Evolutionary conservation across 2,329 filamentous ascomycete species (phyloP).

Genomic region (Tolypocladium capitatum): DNA sequence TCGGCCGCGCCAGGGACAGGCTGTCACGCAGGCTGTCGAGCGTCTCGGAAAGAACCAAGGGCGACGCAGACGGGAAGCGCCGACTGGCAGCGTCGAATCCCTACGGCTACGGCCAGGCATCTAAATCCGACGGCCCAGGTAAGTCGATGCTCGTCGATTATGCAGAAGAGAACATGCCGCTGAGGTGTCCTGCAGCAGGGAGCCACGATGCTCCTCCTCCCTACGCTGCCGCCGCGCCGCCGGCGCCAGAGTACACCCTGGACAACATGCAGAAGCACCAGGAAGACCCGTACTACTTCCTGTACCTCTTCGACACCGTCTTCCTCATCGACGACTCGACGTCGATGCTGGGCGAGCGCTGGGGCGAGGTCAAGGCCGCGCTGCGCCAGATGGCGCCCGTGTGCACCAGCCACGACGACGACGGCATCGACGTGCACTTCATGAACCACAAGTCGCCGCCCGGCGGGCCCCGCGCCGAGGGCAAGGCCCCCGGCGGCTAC

Average conservation of each 20-base stretch:
- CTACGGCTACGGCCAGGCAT: background rate
- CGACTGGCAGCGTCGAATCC: background rate
- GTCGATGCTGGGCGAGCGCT: slow-evolving; percentile 67
- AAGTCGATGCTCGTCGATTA: background rate
- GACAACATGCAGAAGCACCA: slow-evolving; percentile 10
- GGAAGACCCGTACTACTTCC: slow-evolving; percentile 64
- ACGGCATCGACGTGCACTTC: slow-evolving; percentile 88
- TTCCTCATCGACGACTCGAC: slow-evolving; percentile 89
- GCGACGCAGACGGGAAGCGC: background rate
- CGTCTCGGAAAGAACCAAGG: background rate
- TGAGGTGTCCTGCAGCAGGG: background rate
- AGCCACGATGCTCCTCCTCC: slow-evolving; percentile 20
- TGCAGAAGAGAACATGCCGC: background rate
- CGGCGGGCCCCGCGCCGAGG: slow-evolving; percentile 19
- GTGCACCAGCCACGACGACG: slow-evolving; percentile 63
- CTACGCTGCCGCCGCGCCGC: slow-evolving; percentile 9
- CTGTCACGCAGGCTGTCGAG: background rate
- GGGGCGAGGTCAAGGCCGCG: slow-evolving; percentile 60
- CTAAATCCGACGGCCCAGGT: background rate
- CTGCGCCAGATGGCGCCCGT: slow-evolving; percentile 67
- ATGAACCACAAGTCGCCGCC: slow-evolving; percentile 51
- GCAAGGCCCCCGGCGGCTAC: slow-evolving; percentile 40
- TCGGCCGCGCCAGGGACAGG: background rate
- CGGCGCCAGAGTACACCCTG: background rate
- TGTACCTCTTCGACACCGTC: slow-evolving; percentile 69